These are phyloP conservation scores for Teratosphaeriaceae sp. DNA, from an alignment of 2,329 filamentous ascomycete species.

Conservation along the genomic window DNA sequence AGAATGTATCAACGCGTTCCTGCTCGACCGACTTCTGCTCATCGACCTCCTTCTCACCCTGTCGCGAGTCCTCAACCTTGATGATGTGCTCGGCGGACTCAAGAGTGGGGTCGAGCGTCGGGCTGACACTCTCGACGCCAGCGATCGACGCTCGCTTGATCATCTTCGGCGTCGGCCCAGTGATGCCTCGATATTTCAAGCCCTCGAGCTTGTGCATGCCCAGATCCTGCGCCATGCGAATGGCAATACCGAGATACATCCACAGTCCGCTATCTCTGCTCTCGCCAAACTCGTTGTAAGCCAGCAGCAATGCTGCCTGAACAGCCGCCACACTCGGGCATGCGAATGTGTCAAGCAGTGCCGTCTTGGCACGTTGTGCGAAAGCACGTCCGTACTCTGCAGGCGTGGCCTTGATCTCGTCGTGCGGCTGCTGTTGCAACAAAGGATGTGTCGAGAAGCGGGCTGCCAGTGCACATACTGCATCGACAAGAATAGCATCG, in stretches of 20 bases:
- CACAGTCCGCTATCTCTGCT: constrained; percentile 84
- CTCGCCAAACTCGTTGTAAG: constrained; percentile 83
- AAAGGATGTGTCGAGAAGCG: constrained; percentile 63
- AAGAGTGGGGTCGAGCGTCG: constrained; percentile 23
- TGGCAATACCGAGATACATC: constrained; percentile 89
- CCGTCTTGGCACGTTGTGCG: constrained; percentile 74
- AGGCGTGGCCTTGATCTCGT: constrained; percentile 36
- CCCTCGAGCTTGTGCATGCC: constrained; percentile 78
- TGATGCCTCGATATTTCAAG: constrained; percentile 51
- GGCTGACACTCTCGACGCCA: not conserved
- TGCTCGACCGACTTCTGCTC: constrained; percentile 62
- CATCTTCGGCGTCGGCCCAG: constrained; percentile 50
- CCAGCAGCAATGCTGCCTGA: constrained; percentile 75
- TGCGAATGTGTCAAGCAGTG: constrained; percentile 73
- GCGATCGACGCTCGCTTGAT: constrained; percentile 37
- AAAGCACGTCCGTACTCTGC: constrained; percentile 72
- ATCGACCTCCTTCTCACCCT: constrained; percentile 45
- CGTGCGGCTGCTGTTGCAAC: constrained; percentile 45
- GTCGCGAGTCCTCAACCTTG: not conserved
- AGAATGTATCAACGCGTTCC: constrained; percentile 80
- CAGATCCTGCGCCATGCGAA: constrained; percentile 73
- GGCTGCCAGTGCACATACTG: constrained; percentile 74
- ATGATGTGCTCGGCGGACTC: not conserved
- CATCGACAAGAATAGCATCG: constrained; percentile 79
- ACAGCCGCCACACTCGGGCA: constrained; percentile 78